Evolutionary conservation across 2,329 filamentous ascomycete species (phyloP), one percentile per base, ranked within the genome.

Genomic region (Penicillium sp.): DNA sequence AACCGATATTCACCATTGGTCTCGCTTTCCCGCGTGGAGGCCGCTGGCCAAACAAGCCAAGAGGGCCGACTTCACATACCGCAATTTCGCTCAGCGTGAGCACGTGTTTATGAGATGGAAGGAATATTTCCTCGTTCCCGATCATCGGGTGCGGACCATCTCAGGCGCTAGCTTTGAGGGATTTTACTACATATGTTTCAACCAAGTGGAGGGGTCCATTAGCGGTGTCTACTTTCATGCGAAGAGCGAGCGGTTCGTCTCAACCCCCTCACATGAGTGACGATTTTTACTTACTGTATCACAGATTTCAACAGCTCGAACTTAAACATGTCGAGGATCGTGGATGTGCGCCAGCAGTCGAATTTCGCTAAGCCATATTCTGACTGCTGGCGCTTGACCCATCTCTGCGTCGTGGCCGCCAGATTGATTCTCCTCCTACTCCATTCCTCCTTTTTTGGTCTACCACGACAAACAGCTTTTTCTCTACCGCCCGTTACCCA

Each of bases 81-180:
- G 75, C 57, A 86, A 95, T 60, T 82, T 86, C 59, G 81, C 83
- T 42, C 87, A 95, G 66, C 80, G 84, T 56, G 91, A 96, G 60
- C 85, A 95, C 67, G 85, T 98, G 28, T 98, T 96, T 66, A 98
- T 98, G 93, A 84, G 93, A 53, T 98, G 93, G 93, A 98, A 98
- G 72, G 93, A 98, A 66, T 90, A 95, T 63, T 98, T 98, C 64
- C 77, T 98, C 0, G 93, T 98, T 0, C 93, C 93, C 1, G 91
- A 98, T 64, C 93, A 98, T 68, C 82, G 88, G 13, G 90, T 97
- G 18, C 82, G 86, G 53, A 95, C 88, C 9, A 95, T 98, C 54
- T 88, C 84, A 29, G 93, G 93, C 15, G 93, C 93, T 6, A 97
- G 92, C 65, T 98, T 97, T 53, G 93, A 98, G 66, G 93, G 93